phyloP scores from a whole-genome alignment of 306 rosid genomes.

The Sphenostylis stenocarpa region DNA sequence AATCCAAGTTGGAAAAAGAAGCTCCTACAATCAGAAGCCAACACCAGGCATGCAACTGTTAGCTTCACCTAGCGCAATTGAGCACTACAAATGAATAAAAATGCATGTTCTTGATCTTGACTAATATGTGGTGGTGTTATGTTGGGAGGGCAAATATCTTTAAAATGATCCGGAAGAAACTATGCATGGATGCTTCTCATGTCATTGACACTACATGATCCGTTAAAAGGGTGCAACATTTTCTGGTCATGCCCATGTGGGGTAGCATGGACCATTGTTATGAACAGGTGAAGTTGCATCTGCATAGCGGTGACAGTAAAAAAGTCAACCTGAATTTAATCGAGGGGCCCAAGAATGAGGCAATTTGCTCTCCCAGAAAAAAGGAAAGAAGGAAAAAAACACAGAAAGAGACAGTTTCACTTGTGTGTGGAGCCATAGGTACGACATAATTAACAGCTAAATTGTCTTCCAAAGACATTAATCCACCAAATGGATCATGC shows the following conservation, averaged over 20 bases:
- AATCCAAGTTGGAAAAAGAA: conserved; percentile 19
- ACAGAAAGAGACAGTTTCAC: background rate
- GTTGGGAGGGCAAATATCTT: conserved; percentile 11
- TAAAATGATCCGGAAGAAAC: conserved; percentile 6
- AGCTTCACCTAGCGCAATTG: conserved; percentile 1
- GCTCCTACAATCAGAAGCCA: conserved; percentile 24
- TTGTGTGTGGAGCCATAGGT: background rate
- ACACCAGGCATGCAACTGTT: background rate
- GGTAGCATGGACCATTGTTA: conserved; percentile 29
- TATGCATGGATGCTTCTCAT: conserved; percentile 39
- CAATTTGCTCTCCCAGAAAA: conserved; percentile 31
- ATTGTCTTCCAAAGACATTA: background rate
- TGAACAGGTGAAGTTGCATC: background rate
- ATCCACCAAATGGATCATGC: conserved; percentile 20
- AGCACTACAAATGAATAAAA: background rate
- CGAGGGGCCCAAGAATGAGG: conserved; percentile 21
- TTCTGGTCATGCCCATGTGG: conserved; percentile 6
- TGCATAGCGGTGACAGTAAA: background rate
- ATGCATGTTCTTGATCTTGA: conserved; percentile 8
- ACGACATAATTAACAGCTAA: background rate
- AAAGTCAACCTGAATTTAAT: conserved; percentile 38
- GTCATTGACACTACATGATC: conserved; percentile 28
- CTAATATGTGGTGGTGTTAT: conserved; percentile 1
- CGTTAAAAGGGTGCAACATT: conserved; percentile 23
- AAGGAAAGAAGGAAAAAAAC: conserved; percentile 4